phyloP scores from a whole-genome alignment of 768 basidiomycete species.

The Tricholoma flavovirens region DNA sequence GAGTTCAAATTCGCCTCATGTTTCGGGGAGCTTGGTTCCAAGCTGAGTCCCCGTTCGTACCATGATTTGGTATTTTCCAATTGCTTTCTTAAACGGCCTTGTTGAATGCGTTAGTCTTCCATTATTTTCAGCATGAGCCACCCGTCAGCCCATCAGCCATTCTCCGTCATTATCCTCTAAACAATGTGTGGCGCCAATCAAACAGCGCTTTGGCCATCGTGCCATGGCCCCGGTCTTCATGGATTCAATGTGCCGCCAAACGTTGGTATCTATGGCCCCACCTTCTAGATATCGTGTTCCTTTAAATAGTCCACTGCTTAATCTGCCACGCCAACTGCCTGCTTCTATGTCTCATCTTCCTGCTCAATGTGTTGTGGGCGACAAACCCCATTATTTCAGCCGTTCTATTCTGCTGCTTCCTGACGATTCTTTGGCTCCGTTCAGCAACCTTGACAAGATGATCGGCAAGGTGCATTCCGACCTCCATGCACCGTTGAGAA shows the following conservation, averaged over 20 bases:
- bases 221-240: not conserved
- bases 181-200: slow-evolving; percentile 11
- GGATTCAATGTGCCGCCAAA: slow-evolving; percentile 2
- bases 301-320: not conserved
- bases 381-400: not conserved
- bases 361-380: not conserved
- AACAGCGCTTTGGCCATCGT: not conserved
- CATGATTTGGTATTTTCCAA: not conserved
- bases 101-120: not conserved
- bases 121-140: not conserved
- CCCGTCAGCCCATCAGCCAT: not conserved
- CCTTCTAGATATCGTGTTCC: not conserved
- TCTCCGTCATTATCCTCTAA: not conserved
- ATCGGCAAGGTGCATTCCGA: not conserved
- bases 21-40: not conserved
- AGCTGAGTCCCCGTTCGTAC: not conserved
- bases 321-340: not conserved
- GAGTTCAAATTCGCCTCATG: not conserved
- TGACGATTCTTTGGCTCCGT: not conserved
- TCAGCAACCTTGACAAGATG: not conserved
- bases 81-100: not conserved
- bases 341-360: not conserved
- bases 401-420: not conserved
- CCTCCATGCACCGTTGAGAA: not conserved
- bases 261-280: not conserved